Base-by-base conservation (phyloP, 768 basidiomycete species). In the Dentipellis sp. region DNA sequence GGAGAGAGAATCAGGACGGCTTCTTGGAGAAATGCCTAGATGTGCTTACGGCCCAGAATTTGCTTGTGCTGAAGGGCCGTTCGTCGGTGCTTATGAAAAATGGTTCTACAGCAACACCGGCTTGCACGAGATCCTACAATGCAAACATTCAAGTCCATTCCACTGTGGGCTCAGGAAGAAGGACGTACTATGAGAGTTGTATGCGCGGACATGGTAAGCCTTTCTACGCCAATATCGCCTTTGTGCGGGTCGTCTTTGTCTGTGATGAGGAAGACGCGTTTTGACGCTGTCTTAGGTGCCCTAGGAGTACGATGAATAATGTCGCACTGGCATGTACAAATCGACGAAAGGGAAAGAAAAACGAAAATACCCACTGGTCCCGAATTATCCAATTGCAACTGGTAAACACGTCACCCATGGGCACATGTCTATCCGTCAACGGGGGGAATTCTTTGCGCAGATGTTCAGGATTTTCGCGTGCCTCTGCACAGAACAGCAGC, bases 221-320 rank as follows among this genome's bases (percentile, higher is more conserved):
- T 84, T 46, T 76, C 74, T 63, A 71, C 80, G n/a, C 73, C 75
- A 4, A 74, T 42, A n/a, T 50, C 66, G 10, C 78, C 78, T 5
- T 78, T 70, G 56, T 77, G 81, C 2, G 93, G 93, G 61, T 88
- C 70, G 62, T 94, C 92, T 61, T 89, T 84, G 65, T 98, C 88
- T 0, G 97, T 98, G 45, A 99, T 88, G 39, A 95, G 73, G 67
- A 97, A 97, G 1, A 98, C 80, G 5, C 94, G 84, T 66, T 95
- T 94, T n/a, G 87, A 84, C 2, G 92, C 91, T 0, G 84, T 91
- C 65, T 94, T 92, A 19, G 86, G 84, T 8, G 90, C 88, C 10
- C 91, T 93, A 22, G 23, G 49, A 50, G 21, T 10, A 10, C 10
- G 10, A 37, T 52, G 58, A 19, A 50, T n/a, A 47, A 36, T 29